Evolutionary conservation across 345 rosid species (phyloP).

Genomic region (Eucalyptus virginea): DNA sequence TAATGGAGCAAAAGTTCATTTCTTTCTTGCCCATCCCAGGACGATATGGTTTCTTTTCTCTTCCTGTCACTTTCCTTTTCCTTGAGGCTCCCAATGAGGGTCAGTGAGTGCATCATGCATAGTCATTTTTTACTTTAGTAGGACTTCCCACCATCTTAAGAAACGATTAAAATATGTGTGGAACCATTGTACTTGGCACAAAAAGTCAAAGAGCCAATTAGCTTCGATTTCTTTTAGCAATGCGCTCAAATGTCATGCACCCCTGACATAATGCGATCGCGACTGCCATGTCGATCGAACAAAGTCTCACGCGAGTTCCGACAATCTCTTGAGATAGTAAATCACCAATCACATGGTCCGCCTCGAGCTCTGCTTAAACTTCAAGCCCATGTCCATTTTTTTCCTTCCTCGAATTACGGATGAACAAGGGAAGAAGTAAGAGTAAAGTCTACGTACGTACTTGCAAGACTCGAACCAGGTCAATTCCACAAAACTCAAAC

Average conservation of each 20-base stretch:
- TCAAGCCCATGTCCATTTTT: not conserved
- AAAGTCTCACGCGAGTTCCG: not conserved
- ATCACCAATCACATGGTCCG: not conserved
- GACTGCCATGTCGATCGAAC: not conserved
- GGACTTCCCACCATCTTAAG: not conserved
- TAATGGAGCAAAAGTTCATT: not conserved
- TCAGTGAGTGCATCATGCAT: not conserved
- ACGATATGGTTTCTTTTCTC: not conserved
- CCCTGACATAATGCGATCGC: not conserved
- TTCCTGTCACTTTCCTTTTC: not conserved
- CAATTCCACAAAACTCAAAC: not conserved
- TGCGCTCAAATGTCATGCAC: not conserved
- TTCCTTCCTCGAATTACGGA: not conserved
- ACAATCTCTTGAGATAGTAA: not conserved
- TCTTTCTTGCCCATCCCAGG: not conserved
- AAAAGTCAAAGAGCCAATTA: not conserved
- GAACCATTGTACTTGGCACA: not conserved
- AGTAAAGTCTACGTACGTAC: not conserved
- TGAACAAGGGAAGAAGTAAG: not conserved
- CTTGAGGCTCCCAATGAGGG: not conserved
- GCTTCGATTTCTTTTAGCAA: not conserved
- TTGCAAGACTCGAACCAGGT: not conserved
- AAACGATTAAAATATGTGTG: not conserved
- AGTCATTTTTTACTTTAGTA: not conserved
- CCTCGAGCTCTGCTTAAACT: not conserved